phyloP scores from a whole-genome alignment of 768 basidiomycete genomes.

The Zangia roseola region DNA sequence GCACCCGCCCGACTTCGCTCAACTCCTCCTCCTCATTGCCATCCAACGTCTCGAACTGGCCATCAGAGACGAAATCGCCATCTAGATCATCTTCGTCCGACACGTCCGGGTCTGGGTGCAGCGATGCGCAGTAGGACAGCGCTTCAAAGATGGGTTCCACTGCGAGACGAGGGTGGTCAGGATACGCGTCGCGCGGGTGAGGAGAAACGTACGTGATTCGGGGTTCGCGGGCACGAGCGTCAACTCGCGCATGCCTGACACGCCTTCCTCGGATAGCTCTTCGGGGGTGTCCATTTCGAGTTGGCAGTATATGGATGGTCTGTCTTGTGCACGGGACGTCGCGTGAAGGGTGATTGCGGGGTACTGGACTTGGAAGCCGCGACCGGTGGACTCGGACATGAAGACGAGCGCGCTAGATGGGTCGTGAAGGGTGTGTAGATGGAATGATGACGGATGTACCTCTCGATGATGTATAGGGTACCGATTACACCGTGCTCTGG shows the following conservation, averaged over 20 bases:
- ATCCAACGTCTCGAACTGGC: conserved; percentile 50
- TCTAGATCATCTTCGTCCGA: conserved; percentile 48
- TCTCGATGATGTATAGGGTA: conserved; percentile 82
- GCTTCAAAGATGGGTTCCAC: conserved; percentile 86
- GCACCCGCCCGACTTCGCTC: conserved; percentile 89
- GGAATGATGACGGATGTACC: conserved; percentile 42
- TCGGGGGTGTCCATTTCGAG: conserved; percentile 62
- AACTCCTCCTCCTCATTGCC: conserved; percentile 66
- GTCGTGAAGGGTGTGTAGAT: conserved; percentile 1
- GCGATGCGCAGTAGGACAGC: conserved; percentile 79
- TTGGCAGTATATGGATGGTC: conserved; percentile 88
- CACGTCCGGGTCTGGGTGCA: conserved; percentile 68
- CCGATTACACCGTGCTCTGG: conserved; percentile 54
- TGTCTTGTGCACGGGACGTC: conserved; percentile 65
- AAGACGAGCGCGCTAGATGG: conserved; percentile 67
- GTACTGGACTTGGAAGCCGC: conserved; percentile 84
- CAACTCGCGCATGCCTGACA: conserved; percentile 74
- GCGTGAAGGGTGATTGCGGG: conserved; percentile 93
- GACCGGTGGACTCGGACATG: conserved; percentile 63
- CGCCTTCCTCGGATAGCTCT: conserved; percentile 36
- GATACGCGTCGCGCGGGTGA: not conserved
- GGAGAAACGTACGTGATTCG: conserved; percentile 52
- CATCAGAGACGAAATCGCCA: conserved; percentile 53
- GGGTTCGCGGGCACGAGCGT: conserved; percentile 64
- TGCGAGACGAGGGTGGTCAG: conserved; percentile 28